Percentiles rank a stretch among this genome's conserved stretches.
Conservation (phyloP, 2,329 filamentous ascomycete species). For the Fusarium armeniacum region DNA sequence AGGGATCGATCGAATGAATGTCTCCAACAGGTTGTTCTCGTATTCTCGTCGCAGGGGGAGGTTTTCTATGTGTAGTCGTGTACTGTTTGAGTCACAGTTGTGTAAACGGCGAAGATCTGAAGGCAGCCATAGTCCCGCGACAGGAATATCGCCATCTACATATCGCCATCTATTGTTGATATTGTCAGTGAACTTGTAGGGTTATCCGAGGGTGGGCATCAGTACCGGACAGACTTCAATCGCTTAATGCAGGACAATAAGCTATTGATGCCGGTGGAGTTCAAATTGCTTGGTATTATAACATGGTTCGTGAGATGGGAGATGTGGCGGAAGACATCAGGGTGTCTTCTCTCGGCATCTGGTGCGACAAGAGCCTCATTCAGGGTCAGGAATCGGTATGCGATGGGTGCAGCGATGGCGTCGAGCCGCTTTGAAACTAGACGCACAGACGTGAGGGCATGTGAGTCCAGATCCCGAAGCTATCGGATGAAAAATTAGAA, state of each 20-base stretch:
- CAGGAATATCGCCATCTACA: slow-evolving; percentile 49
- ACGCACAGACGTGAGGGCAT: slow-evolving; percentile 55
- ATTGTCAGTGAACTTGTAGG: slow-evolving; percentile 26
- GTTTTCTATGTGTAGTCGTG: slow-evolving; percentile 58
- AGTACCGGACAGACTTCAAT: slow-evolving; percentile 59
- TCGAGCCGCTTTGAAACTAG: slow-evolving; percentile 58
- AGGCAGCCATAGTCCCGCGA: slow-evolving; percentile 54
- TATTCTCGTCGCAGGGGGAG: slow-evolving; percentile 58
- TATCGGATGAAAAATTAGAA: slow-evolving; percentile 45
- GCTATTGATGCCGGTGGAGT: slow-evolving; percentile 54
- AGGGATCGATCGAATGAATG: slow-evolving; percentile 58
- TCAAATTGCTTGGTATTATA: slow-evolving; percentile 57
- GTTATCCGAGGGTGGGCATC: slow-evolving; percentile 1
- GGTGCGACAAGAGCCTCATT: slow-evolving; percentile 56
- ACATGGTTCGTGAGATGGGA: slow-evolving; percentile 59
- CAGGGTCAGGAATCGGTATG: slow-evolving; percentile 57
- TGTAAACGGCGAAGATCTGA: slow-evolving; percentile 56
- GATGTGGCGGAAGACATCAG: slow-evolving; percentile 55
- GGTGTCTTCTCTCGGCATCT: slow-evolving; percentile 53
- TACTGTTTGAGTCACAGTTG: slow-evolving; percentile 49
- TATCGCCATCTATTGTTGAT: slow-evolving; percentile 57
- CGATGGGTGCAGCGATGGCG: slow-evolving; percentile 59
- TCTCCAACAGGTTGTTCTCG: slow-evolving; percentile 52
- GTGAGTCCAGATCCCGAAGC: slow-evolving; percentile 57
- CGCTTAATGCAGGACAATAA: slow-evolving; percentile 55